Percentiles rank a stretch among this genome's conserved stretches.
These are phyloP conservation scores for Lactifluus piperatus DNA, from an alignment of 768 basidiomycete species.

Conservation along the genomic window DNA sequence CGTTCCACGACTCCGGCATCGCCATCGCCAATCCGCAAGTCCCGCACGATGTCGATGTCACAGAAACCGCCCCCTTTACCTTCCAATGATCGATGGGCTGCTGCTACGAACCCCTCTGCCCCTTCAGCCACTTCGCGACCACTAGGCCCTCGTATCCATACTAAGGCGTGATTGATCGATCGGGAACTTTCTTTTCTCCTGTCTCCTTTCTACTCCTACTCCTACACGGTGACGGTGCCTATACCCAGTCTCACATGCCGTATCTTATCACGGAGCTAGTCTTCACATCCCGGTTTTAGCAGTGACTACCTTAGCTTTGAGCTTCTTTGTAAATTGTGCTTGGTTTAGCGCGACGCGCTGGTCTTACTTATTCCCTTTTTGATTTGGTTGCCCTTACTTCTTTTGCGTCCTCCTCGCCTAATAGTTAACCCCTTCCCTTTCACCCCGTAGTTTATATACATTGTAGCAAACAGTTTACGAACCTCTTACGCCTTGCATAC, in stretches of 20 bases:
- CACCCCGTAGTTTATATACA: slow-evolving; percentile 7
- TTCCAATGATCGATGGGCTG: slow-evolving; percentile 12
- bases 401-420: slow-evolving; percentile 2
- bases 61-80: slow-evolving; percentile 9
- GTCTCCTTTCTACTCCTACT: not conserved
- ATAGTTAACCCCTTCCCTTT: slow-evolving; percentile 14
- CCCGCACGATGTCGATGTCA: slow-evolving; percentile 20
- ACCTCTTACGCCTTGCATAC: slow-evolving; percentile 16
- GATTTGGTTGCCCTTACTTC: not conserved
- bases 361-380: slow-evolving; percentile 22
- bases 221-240: slow-evolving; percentile 14
- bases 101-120: slow-evolving; percentile 13
- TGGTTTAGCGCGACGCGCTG: slow-evolving; percentile 12
- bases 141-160: slow-evolving; percentile 15
- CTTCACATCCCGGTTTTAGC: slow-evolving; percentile 8
- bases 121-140: slow-evolving; percentile 13
- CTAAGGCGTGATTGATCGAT: slow-evolving; percentile 14
- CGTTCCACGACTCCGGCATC: slow-evolving; percentile 13
- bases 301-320: slow-evolving; percentile 19
- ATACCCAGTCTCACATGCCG: slow-evolving; percentile 19
- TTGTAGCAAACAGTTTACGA: slow-evolving; percentile 21
- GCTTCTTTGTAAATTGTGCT: slow-evolving; percentile 18
- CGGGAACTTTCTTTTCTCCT: slow-evolving; percentile 6
- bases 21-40: slow-evolving; percentile 16
- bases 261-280: slow-evolving; percentile 21